A percentile compares a stretch with the other conserved stretches of the same genome.
These are phyloP conservation scores for Wickerhamiella slavikovae DNA, from an alignment of 805 yeast species.

Conservation along the genomic window DNA sequence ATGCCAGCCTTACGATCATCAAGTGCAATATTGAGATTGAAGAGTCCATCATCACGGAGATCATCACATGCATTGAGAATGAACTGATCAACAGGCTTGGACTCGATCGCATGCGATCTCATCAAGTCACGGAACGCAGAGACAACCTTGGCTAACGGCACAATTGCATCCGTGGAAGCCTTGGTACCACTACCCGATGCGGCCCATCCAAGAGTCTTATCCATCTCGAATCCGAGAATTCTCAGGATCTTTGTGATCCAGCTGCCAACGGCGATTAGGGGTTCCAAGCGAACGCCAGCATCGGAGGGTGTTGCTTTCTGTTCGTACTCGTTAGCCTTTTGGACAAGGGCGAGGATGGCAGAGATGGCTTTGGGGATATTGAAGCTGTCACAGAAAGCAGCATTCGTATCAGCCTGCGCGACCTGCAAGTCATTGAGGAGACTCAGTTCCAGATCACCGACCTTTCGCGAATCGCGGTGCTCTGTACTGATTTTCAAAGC, in stretches of 20 bases:
- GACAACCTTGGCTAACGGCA: conserved; percentile 65
- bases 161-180: conserved; percentile 33
- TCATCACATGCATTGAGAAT: conserved; percentile 55
- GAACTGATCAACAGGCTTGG: conserved; percentile 23
- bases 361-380: conserved; percentile 60
- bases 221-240: conserved; percentile 55
- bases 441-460: conserved; percentile 31
- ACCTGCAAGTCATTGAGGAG: conserved; percentile 29
- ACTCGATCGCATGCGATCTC: conserved; percentile 49
- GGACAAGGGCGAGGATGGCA: conserved; percentile 43
- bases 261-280: conserved; percentile 36
- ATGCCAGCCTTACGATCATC: conserved; percentile 71
- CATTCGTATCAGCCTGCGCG: conserved; percentile 42
- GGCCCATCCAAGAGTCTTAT: conserved; percentile 61
- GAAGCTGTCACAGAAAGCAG: conserved; percentile 74
- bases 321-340: conserved; percentile 53
- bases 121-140: conserved; percentile 68
- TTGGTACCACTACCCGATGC: conserved; percentile 7
- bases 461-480: conserved; percentile 38
- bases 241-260: conserved; percentile 54
- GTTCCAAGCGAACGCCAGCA: conserved; percentile 36
- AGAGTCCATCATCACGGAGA: conserved; percentile 49
- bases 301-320: conserved; percentile 24
- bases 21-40: conserved; percentile 58
- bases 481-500: conserved; percentile 55